Conservation (phyloP, 352 stramenopile species). For the Phytophthora megakarya region DNA sequence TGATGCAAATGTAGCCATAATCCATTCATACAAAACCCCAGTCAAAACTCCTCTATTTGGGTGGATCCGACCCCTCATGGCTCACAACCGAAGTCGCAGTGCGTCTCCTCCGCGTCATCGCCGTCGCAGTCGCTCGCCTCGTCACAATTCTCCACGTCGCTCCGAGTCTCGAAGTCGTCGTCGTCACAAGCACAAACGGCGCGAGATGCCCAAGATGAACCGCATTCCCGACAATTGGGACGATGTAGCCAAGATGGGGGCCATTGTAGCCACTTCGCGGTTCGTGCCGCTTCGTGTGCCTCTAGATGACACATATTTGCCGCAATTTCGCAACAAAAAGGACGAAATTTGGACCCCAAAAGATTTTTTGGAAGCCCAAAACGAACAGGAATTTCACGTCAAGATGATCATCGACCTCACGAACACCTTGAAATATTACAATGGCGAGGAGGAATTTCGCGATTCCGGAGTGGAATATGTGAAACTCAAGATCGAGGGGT, state of each 20-base stretch:
- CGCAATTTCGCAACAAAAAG: slow-evolving; percentile 37
- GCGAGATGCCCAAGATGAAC: slow-evolving; percentile 40
- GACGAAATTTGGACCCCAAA: slow-evolving; percentile 64
- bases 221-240: slow-evolving; percentile 81
- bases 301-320: slow-evolving; percentile 67
- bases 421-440: slow-evolving; percentile 88
- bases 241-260: slow-evolving; percentile 79
- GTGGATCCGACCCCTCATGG: slow-evolving; percentile 5
- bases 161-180: slow-evolving; percentile 15
- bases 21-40: background rate
- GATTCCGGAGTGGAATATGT: slow-evolving; percentile 62
- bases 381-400: slow-evolving; percentile 42
- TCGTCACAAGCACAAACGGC: background rate
- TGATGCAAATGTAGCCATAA: no score
- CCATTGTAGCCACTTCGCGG: slow-evolving; percentile 50
- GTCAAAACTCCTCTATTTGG: background rate
- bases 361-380: slow-evolving; percentile 57
- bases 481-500: slow-evolving; percentile 82
- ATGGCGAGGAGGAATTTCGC: slow-evolving; percentile 56
- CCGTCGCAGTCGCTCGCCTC: slow-evolving; percentile 4
- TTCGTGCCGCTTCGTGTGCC: slow-evolving; percentile 77
- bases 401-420: slow-evolving; percentile 83
- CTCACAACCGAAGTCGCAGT: slow-evolving; percentile 13
- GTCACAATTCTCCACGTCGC: slow-evolving; percentile 1
- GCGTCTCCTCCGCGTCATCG: slow-evolving; percentile 17